Conservation (phyloP, 2,329 filamentous ascomycete genomes). For the Pleurostoma richardsiae region DNA sequence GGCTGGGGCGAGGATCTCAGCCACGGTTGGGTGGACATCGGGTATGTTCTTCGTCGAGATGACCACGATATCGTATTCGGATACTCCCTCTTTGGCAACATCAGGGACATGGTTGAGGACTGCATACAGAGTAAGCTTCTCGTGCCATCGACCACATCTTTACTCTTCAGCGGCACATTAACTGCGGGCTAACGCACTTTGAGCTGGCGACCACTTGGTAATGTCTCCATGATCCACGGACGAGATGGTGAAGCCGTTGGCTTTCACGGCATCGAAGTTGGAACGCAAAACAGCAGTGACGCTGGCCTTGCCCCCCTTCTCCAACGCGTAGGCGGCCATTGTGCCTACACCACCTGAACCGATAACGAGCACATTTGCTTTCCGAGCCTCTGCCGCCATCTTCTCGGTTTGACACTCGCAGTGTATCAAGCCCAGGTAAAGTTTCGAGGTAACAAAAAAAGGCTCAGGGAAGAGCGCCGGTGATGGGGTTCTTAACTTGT, state of each 20-base stretch:
- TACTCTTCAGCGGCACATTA: too few species aligned
- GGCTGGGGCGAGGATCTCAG: conserved; percentile 43
- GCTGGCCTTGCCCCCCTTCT: conserved; percentile 39
- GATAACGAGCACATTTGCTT: conserved; percentile 39
- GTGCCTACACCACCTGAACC: conserved; percentile 51
- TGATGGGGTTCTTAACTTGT: too few species aligned
- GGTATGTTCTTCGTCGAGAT: conserved; percentile 53
- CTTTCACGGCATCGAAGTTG: conserved; percentile 41
- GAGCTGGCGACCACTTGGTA: conserved; percentile 39
- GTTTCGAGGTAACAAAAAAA: too few species aligned
- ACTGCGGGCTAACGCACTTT: conserved; percentile 16
- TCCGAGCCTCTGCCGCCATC: neutral
- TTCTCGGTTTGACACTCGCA: too few species aligned
- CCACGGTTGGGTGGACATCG: conserved; percentile 41
- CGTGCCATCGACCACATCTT: too few species aligned
- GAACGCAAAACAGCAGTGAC: conserved; percentile 53
- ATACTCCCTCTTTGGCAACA: conserved; percentile 21
- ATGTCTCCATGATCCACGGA: conserved; percentile 50
- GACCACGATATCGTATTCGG: conserved; percentile 49
- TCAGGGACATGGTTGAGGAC: conserved; percentile 43
- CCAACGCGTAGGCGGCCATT: conserved; percentile 48
- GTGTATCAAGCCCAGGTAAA: too few species aligned
- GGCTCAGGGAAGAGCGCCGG: too few species aligned
- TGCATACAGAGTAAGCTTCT: conserved; percentile 13
- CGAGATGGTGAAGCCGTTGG: conserved; percentile 46